phyloP scores from a whole-genome alignment of 768 basidiomycete species.

The Leccinum fibrillosum region DNA sequence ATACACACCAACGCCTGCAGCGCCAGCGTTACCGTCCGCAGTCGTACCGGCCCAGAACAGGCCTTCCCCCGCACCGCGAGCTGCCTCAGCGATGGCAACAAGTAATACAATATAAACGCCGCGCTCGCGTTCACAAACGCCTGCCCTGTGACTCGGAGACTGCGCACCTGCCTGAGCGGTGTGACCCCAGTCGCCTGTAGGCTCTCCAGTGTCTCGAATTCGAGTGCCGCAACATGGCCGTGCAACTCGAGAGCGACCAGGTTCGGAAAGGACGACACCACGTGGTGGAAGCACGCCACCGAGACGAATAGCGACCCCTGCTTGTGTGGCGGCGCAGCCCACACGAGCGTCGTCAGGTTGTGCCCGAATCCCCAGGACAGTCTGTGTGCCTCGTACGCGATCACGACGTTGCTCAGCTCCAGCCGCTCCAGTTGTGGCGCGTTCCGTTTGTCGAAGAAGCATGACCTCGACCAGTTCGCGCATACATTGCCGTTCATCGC shows the following conservation, averaged over 20 bases:
- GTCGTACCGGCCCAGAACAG: constrained; percentile 7
- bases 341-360: constrained; percentile 24
- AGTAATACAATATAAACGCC: constrained; percentile 14
- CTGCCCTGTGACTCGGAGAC: constrained; percentile 10
- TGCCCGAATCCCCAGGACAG: constrained; percentile 11
- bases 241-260: constrained; percentile 18
- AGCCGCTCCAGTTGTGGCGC: constrained; percentile 13
- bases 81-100: constrained; percentile 12
- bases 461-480: constrained; percentile 18
- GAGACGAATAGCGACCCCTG: constrained; percentile 14
- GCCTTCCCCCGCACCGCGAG: constrained; percentile 13
- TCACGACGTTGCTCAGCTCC: constrained; percentile 17
- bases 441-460: constrained; percentile 19
- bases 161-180: constrained; percentile 10
- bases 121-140: constrained; percentile 10
- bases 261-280: constrained; percentile 21
- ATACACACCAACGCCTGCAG: constrained; percentile 14
- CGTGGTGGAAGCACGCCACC: constrained; percentile 13
- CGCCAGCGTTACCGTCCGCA: constrained; percentile 9
- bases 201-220: constrained; percentile 1
- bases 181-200: constrained; percentile 2
- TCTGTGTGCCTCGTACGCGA: constrained; percentile 5
- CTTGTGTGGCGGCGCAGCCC: constrained; percentile 10
- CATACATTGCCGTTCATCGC: constrained; percentile 10
- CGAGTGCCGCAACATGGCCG: constrained; percentile 11